These are phyloP conservation scores for Salvia miltiorrhiza DNA, from an alignment of 257 asterid species.

Conservation along the genomic window DNA sequence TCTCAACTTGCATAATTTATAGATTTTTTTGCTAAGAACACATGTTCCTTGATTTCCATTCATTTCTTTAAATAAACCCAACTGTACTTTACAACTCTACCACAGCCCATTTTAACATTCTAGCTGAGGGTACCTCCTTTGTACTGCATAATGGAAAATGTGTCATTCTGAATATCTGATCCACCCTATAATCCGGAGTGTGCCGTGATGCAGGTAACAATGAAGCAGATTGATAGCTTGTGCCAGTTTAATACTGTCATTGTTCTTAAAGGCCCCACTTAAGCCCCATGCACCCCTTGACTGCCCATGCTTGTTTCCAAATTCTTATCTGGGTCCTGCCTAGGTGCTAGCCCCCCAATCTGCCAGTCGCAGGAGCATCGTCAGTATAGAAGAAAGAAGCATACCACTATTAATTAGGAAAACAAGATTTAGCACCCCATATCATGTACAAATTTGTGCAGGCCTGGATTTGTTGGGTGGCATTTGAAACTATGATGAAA, in stretches of 20 bases:
- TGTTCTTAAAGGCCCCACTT: neutral
- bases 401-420: neutral
- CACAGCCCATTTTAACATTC: neutral
- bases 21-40: neutral
- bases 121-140: neutral
- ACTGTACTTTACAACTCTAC: neutral
- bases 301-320: neutral
- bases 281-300: neutral
- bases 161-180: neutral
- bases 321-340: neutral
- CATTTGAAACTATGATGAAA: neutral
- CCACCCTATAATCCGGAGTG: neutral
- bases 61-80: neutral
- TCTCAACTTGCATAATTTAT: neutral
- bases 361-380: neutral
- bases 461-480: neutral
- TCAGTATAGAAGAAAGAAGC: neutral
- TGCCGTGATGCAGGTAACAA: neutral
- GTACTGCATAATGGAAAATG: neutral
- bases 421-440: neutral
- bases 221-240: neutral
- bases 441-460: neutral
- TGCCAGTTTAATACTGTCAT: neutral
- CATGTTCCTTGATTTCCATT: neutral
- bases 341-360: neutral